Conservation (phyloP, 1,139 yeast genomes). For the Kodamaea fungicola region DNA sequence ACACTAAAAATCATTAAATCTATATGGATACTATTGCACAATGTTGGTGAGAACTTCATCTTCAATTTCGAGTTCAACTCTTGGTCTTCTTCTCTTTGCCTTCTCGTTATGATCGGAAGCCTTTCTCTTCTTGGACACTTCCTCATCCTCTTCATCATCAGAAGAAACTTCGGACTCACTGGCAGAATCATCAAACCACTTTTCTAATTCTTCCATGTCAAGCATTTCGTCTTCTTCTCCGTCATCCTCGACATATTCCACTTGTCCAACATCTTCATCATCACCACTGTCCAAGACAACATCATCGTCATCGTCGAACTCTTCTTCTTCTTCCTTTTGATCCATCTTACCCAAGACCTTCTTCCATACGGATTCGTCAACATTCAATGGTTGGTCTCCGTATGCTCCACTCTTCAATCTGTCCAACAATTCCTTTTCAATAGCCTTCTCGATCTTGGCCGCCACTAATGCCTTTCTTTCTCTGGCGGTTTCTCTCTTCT, state of each 20-base stretch:
- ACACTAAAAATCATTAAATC: too few species aligned
- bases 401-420: constrained; percentile 96
- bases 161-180: constrained; percentile 37
- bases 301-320: constrained; percentile 55
- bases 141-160: constrained; percentile 19
- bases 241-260: constrained; percentile 82
- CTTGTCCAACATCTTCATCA: constrained; percentile 67
- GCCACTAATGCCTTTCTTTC: constrained; percentile 96
- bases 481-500: constrained; percentile 88
- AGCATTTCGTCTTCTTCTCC: constrained; percentile 87
- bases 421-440: constrained; percentile 90
- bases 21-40: constrained; percentile 12
- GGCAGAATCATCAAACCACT: constrained; percentile 75
- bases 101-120: constrained; percentile 36
- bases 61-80: constrained; percentile 82
- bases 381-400: constrained; percentile 96
- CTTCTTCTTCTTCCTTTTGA: constrained; percentile 57
- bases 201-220: constrained; percentile 87
- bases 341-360: constrained; percentile 78
- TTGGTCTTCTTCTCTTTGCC: constrained; percentile 60
- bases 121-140: constrained; percentile 29
- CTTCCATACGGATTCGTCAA: constrained; percentile 94
- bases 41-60: constrained; percentile 38
- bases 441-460: constrained; percentile 93
- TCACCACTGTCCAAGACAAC: constrained; percentile 56